Evolutionary conservation across 768 basidiomycete species (phyloP).

Genomic region (Favolaschia claudopus): DNA sequence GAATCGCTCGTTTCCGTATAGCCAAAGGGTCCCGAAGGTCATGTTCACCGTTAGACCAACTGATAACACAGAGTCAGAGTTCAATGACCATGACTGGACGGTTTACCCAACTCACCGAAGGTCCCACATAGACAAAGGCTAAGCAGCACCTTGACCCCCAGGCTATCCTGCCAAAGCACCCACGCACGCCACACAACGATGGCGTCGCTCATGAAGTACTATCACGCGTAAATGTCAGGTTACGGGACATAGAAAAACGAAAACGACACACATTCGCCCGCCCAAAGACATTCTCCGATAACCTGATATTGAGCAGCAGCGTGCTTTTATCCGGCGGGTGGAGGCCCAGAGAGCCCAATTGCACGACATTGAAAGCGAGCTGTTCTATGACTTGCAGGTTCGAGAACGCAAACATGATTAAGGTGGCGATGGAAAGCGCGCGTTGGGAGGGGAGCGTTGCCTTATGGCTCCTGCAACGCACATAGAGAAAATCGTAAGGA

Average conservation of each 20-base stretch:
- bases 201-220: conserved; percentile 30
- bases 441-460: background rate
- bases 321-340: background rate
- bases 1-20: conserved; percentile 1
- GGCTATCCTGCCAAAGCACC: conserved; percentile 24
- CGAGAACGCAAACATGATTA: conserved; percentile 14
- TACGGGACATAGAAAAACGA: background rate
- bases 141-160: conserved; percentile 15
- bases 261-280: conserved; percentile 2
- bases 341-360: background rate
- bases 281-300: conserved; percentile 14
- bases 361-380: conserved; percentile 6
- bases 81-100: background rate
- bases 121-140: conserved; percentile 19
- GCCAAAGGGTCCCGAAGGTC: conserved; percentile 7
- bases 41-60: background rate
- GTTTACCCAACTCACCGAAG: conserved; percentile 9
- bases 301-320: conserved; percentile 7
- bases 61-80: background rate
- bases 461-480: conserved; percentile 4
- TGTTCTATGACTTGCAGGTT: conserved; percentile 19
- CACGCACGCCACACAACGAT: conserved; percentile 32
- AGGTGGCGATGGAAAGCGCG: background rate
- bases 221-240: background rate
- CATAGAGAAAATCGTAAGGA: too few relatives aligned